These are phyloP conservation scores for Colletotrichum tamarilloi DNA, from an alignment of 2,329 filamentous ascomycete genomes.

Conservation along the genomic window DNA sequence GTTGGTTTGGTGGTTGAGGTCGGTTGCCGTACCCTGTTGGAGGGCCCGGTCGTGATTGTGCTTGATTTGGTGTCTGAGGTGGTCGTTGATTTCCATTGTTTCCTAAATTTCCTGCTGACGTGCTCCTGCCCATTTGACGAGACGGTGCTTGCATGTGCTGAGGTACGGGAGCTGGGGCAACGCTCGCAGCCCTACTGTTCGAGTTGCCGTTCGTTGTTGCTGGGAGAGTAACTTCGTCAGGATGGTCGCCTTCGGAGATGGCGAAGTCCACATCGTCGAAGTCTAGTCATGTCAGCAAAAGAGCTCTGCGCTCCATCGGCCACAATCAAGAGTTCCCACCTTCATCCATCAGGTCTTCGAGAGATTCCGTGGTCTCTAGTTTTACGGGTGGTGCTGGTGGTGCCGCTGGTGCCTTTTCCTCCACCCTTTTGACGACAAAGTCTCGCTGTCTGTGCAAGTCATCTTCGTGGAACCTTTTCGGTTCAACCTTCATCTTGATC, in stretches of 20 bases:
- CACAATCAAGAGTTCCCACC: slow-evolving; percentile 46
- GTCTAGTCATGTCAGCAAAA: slow-evolving; percentile 51
- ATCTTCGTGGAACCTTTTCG: slow-evolving; percentile 81
- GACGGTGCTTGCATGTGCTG: slow-evolving; percentile 52
- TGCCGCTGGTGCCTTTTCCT: slow-evolving; percentile 29
- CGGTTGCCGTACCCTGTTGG: slow-evolving; percentile 38
- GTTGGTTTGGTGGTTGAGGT: slow-evolving; percentile 39
- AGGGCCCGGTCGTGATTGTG: slow-evolving; percentile 39
- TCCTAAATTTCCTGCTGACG: slow-evolving; percentile 43
- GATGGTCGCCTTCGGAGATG: slow-evolving; percentile 75
- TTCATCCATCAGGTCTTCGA: slow-evolving; percentile 60
- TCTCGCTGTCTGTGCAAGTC: slow-evolving; percentile 85
- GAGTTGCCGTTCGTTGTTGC: slow-evolving; percentile 45
- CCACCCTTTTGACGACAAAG: slow-evolving; percentile 71
- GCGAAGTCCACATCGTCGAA: slow-evolving; percentile 84
- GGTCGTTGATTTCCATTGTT: slow-evolving; percentile 39
- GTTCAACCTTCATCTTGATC: slow-evolving; percentile 85
- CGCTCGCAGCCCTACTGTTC: slow-evolving; percentile 38
- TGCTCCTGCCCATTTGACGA: slow-evolving; percentile 44
- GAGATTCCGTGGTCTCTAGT: slow-evolving; percentile 54
- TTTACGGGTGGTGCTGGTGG: slow-evolving; percentile 39
- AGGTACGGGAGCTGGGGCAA: slow-evolving; percentile 38
- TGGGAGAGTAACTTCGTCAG: slow-evolving; percentile 78
- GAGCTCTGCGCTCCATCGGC: neutral
- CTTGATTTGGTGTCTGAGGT: slow-evolving; percentile 50